Evolutionary conservation across 257 asterid species (phyloP), one percentile per base, ranked within the genome.

Genomic region (Striga asiatica): DNA sequence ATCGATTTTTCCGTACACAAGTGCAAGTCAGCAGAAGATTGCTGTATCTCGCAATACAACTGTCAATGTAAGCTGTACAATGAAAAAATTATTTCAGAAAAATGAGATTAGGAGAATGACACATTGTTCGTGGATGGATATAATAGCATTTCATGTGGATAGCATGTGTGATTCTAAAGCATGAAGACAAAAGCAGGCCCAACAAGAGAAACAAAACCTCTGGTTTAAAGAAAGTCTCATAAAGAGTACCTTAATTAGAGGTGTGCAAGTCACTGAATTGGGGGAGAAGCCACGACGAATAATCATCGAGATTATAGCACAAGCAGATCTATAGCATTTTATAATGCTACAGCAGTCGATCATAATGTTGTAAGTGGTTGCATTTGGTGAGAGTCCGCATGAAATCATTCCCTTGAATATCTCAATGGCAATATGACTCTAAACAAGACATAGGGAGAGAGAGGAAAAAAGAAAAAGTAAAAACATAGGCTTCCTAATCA

Each of bases 391-490:
- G 60, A 79, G 57, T 54, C 92, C 89, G 52, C 63, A 51, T 46
- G 76, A 75, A 59, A 67, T 70, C 85, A 89, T 83, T 57, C 73
- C 56, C 75, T 71, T 76, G 84, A 83, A 89, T 68, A 83, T 64
- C 56, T 72, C 73, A 54, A 74, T 63, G 20, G 92, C 92, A 71
- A 54, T 52, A 53, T n/a, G 59, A 72, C 74, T 62, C 97, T 89
- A 70, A 62, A 53, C 25, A 56, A 49, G 39, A 59, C 55, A 58
- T 14, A 9, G 34, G 2, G 42, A 22, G 2, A 9, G 8, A 45
- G 6, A 13, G 12, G 4, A 19, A 17, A 8, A 45, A 13, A 14
- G 3, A 45, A 19, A 22, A 45, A 46, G 11, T 3, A 46, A 20
- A 46, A 16, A 46, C 7, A 46, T 9, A 46, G 8, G 20, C 45